Evolutionary conservation across 2,329 filamentous ascomycete genomes (phyloP), one percentile per base, ranked within the genome.

Genomic region (Nemania bipapillata): DNA sequence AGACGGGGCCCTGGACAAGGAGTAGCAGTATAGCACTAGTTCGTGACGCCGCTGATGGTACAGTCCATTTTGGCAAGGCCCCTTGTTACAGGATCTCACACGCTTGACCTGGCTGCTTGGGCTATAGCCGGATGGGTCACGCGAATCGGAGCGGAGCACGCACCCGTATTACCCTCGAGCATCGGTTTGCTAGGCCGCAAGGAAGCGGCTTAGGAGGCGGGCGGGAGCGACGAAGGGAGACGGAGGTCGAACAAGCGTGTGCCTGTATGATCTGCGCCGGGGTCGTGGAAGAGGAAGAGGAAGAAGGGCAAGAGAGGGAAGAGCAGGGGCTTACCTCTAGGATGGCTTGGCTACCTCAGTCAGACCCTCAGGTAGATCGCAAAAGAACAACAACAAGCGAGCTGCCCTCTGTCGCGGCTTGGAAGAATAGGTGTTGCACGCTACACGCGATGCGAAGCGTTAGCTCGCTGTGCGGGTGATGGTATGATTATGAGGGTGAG

Each of bases 211-310:
- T 47, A 60, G 62, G 40, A 58, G 50, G 30, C 40, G 57, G 65
- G 32, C 45, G 57, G 65, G 32, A 68, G 32, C 30, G 50, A 53
- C 15, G 49, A 61, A 35, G 28, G 55, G 22, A 53, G 57, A 65
- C 28, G 35, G 60, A 65, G 60, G 63, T 55, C 35, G 59, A 61
- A 52, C 47, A 66, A 57, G 59, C 55, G 52, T 60, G 53, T 66
- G 50, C 56, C 53, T 70, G 66, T 69, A 67, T 77, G 75, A 77
- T 78, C 72, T 74, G 68, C 74, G 66, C 61, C 65, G 70, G 65
- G 70, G 70, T 66, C 4, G 65, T 59, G 42, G 71, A 66, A 66
- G 65, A 37, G 26, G 40, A 24, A 5, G 37, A 40, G 9, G 15
- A 17, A 12, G 40, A n/a, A 2, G n/a, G 37, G 37, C 3, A 17